Percentiles rank a stretch among this genome's conserved stretches.
Evolutionary conservation across 176 grass and related monocot genomes (phyloP).

Genomic region (Alloteropsis semialata): DNA sequence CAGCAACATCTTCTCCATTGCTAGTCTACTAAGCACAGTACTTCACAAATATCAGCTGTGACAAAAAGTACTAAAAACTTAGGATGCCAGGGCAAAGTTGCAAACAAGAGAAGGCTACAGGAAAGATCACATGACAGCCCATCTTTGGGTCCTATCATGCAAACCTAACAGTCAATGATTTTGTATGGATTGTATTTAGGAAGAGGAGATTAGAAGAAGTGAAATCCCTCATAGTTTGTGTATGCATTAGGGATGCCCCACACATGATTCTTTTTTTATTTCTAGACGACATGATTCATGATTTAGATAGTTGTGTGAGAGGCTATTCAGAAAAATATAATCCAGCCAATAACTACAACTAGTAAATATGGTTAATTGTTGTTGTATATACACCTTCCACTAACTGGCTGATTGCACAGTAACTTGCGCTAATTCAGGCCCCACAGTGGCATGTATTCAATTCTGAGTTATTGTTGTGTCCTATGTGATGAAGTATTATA

Average conservation of each 20-base stretch:
- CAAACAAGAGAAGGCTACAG: conserved; percentile 19
- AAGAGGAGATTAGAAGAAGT: conserved; percentile 14
- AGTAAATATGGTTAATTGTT: not conserved
- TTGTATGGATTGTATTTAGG: conserved; percentile 4
- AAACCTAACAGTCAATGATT: not conserved
- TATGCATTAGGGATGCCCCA: no score
- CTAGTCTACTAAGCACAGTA: not conserved
- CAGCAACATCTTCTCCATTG: not conserved
- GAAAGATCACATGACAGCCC: not conserved
- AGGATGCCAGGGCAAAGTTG: not conserved
- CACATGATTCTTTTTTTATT: not conserved
- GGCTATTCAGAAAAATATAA: not conserved
- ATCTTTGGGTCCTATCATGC: conserved; percentile 3
- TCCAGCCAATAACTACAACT: not conserved
- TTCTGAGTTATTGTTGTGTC: conserved; percentile 12
- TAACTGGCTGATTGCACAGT: conserved; percentile 1
- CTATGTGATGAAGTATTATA: not conserved
- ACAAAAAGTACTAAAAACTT: conserved; percentile 18
- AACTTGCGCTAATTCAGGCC: conserved; percentile 15
- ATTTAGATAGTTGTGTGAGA: not conserved
- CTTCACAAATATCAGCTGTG: not conserved
- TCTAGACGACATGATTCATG: not conserved
- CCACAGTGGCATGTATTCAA: not conserved
- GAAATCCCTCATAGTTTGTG: not conserved
- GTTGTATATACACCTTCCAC: conserved; percentile 16